Percentiles rank a stretch among this genome's conserved stretches.
These are phyloP conservation scores for Diaporthe longicolla DNA, from an alignment of 2,329 filamentous ascomycete species.

Conservation along the genomic window DNA sequence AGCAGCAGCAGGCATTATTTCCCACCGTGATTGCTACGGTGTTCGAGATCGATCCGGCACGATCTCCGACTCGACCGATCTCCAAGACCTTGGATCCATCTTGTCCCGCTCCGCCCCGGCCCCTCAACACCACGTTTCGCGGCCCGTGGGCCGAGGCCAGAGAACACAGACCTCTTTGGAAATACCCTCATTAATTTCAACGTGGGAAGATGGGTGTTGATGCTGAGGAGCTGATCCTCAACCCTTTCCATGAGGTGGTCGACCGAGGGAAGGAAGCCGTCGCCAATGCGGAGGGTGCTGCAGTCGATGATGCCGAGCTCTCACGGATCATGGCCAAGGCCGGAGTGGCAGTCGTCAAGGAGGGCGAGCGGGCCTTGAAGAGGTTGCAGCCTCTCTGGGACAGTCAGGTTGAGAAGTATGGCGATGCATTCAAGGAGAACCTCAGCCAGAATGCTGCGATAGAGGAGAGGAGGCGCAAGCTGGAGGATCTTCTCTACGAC, in stretches of 20 bases:
- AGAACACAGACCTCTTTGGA: not conserved
- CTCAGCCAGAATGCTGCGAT: constrained; percentile 53
- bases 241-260: constrained; percentile 46
- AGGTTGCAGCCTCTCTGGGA: constrained; percentile 57
- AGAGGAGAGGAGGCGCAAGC: constrained; percentile 35
- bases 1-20: not conserved
- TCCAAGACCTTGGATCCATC: constrained; percentile 19
- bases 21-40: constrained; percentile 23
- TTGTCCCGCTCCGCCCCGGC: constrained; percentile 25
- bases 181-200: not conserved
- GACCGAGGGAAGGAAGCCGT: constrained; percentile 55
- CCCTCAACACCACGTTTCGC: constrained; percentile 16
- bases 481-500: constrained; percentile 57
- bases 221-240: constrained; percentile 45
- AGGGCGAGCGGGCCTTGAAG: constrained; percentile 54
- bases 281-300: constrained; percentile 50
- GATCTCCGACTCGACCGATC: constrained; percentile 23
- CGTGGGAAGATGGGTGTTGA: constrained; percentile 40
- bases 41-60: constrained; percentile 11
- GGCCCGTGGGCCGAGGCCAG: constrained; percentile 9
- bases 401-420: constrained; percentile 53
- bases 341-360: constrained; percentile 49
- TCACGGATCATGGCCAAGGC: constrained; percentile 52
- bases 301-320: constrained; percentile 45
- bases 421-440: constrained; percentile 53